Conservation (phyloP, 257 asterid species). For the Asclepias syriaca region DNA sequence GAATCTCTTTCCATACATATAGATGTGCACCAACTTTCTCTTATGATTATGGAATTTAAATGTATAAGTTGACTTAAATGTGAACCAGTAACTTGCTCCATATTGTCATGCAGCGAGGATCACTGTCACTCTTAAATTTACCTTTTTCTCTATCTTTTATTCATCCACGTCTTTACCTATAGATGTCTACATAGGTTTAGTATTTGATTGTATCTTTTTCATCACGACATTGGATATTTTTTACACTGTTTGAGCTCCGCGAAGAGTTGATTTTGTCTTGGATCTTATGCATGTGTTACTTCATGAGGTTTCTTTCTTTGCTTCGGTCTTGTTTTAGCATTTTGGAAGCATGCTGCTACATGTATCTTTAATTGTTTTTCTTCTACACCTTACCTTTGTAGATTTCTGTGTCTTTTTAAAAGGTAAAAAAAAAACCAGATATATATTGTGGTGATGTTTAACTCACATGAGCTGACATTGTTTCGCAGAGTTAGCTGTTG, state of each 20-base stretch:
- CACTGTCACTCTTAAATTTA: background rate
- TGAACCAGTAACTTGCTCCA: background rate
- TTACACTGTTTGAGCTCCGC: background rate
- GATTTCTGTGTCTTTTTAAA: background rate
- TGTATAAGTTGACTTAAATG: background rate
- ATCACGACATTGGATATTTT: background rate
- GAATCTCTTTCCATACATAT: background rate
- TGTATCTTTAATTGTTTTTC: background rate
- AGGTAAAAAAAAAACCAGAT: no score
- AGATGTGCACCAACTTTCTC: background rate
- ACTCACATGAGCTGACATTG: constrained; percentile 1
- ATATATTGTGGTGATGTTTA: background rate
- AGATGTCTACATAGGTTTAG: constrained; percentile 1
- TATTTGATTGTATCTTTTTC: background rate
- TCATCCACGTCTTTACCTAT: background rate
- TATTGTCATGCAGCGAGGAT: background rate
- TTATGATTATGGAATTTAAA: background rate
- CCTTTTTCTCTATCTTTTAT: background rate
- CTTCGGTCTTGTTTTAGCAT: background rate
- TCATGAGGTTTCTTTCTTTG: background rate
- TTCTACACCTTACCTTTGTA: background rate
- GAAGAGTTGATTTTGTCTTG: background rate
- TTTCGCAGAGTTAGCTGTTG: background rate
- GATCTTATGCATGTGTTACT: background rate
- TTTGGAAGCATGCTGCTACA: background rate